phyloP scores from a whole-genome alignment of 2,329 filamentous ascomycete species.

The Cladosporium sp. region DNA sequence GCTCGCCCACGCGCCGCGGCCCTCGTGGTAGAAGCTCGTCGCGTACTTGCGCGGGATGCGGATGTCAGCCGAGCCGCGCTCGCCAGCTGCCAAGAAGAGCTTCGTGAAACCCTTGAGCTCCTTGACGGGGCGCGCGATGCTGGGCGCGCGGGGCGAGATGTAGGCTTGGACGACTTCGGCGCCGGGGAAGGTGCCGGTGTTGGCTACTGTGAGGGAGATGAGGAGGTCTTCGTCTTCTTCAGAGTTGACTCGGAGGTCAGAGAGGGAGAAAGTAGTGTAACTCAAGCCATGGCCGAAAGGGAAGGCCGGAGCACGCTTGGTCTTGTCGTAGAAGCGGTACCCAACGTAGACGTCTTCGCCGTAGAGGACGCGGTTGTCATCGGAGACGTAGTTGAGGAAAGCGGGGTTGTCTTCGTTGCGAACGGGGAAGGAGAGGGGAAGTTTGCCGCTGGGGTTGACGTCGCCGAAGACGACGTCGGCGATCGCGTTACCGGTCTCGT shows the following conservation, averaged over 20 bases:
- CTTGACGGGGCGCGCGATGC: conserved; percentile 61
- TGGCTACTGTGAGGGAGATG: conserved; percentile 46
- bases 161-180: conserved; percentile 64
- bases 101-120: conserved; percentile 66
- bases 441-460: conserved; percentile 67
- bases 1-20: conserved; percentile 56
- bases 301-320: conserved; percentile 56
- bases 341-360: conserved; percentile 69
- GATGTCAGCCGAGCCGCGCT: conserved; percentile 53
- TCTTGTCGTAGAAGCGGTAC: conserved; percentile 65
- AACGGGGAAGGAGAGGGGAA: conserved; percentile 65
- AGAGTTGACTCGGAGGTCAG: conserved; percentile 46
- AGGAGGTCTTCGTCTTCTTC: conserved; percentile 41
- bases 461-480: conserved; percentile 71
- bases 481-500: conserved; percentile 75
- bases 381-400: conserved; percentile 66
- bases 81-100: conserved; percentile 51
- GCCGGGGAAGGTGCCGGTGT: conserved; percentile 52
- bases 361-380: conserved; percentile 62
- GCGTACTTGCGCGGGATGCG: conserved; percentile 57
- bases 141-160: conserved; percentile 56
- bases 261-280: conserved; percentile 67
- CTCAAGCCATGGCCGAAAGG: conserved; percentile 73
- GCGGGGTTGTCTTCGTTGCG: conserved; percentile 50
- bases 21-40: conserved; percentile 65